These are phyloP conservation scores for Colletotrichum theobromicola DNA, from an alignment of 2,329 filamentous ascomycete species.

Conservation along the genomic window DNA sequence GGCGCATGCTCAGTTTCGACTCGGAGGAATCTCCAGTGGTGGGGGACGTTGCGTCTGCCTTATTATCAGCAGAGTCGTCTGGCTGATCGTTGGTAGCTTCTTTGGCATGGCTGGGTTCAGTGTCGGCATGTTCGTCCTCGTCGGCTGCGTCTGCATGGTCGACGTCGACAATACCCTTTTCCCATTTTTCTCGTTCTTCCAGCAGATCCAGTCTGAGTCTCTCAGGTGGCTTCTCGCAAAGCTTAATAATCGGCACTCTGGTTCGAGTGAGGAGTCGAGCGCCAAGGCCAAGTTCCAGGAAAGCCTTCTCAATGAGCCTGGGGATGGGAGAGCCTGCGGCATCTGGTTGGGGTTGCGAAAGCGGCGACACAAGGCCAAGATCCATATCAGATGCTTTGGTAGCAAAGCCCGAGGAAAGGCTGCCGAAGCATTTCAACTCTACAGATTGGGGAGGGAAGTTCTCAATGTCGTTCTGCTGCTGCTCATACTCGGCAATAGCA, in stretches of 20 bases:
- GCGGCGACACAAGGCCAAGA: conserved; percentile 74
- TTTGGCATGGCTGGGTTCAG: background rate
- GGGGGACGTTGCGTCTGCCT: background rate
- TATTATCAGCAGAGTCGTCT: background rate
- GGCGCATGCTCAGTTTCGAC: conserved; percentile 38
- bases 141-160: conserved; percentile 41
- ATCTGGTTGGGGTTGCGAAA: conserved; percentile 59
- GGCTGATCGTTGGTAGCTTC: background rate
- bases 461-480: conserved; percentile 36
- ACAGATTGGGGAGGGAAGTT: conserved; percentile 62
- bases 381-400: conserved; percentile 92
- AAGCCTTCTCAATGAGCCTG: conserved; percentile 74
- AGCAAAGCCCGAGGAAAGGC: conserved; percentile 83
- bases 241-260: conserved; percentile 85
- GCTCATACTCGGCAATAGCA: conserved; percentile 60
- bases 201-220: conserved; percentile 65
- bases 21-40: background rate
- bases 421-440: conserved; percentile 81
- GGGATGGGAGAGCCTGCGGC: conserved; percentile 68
- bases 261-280: conserved; percentile 80
- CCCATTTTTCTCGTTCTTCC: conserved; percentile 74
- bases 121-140: conserved; percentile 24
- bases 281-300: conserved; percentile 75
- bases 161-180: conserved; percentile 53
- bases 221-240: conserved; percentile 74